phyloP scores from a whole-genome alignment of 306 rosid genomes.

The Cicer cuneatum region DNA sequence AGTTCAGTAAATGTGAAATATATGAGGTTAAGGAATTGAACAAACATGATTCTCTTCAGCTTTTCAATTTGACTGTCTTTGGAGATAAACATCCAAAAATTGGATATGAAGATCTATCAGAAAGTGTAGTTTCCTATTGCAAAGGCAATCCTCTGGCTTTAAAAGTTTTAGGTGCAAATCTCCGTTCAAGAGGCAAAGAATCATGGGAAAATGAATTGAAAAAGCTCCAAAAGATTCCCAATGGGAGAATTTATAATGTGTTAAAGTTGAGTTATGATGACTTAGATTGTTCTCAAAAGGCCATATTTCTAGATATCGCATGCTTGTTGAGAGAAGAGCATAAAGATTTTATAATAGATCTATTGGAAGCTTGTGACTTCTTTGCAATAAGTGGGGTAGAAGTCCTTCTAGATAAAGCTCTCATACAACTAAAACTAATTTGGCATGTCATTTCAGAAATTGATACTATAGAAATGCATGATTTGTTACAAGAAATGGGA shows the following conservation, averaged over 20 bases:
- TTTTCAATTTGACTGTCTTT: constrained; percentile 43
- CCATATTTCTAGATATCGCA: constrained; percentile 36
- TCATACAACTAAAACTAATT: constrained; percentile 23
- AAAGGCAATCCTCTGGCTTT: constrained; percentile 19
- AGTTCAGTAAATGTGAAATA: constrained; percentile 1
- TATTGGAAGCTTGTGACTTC: constrained; percentile 22
- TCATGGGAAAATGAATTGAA: constrained; percentile 35
- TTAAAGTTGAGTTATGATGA: constrained; percentile 41
- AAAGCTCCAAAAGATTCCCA: constrained; percentile 10
- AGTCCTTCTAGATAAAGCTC: constrained; percentile 19
- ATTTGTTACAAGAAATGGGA: constrained; percentile 37
- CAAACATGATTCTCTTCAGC: constrained; percentile 38
- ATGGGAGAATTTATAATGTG: background rate
- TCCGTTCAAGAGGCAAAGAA: background rate
- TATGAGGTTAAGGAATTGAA: constrained; percentile 31
- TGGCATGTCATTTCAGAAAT: background rate
- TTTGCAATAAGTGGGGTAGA: background rate
- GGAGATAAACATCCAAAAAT: background rate
- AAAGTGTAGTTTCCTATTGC: constrained; percentile 19
- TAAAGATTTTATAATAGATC: background rate
- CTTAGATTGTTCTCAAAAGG: background rate
- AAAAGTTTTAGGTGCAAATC: constrained; percentile 37
- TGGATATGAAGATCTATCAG: constrained; percentile 34
- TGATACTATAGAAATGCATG: constrained; percentile 36
- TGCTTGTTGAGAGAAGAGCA: constrained; percentile 8